Percentiles rank a stretch among this genome's conserved stretches.
These are phyloP conservation scores for Epichloe amarillans DNA, from an alignment of 2,329 filamentous ascomycete genomes.

Conservation along the genomic window DNA sequence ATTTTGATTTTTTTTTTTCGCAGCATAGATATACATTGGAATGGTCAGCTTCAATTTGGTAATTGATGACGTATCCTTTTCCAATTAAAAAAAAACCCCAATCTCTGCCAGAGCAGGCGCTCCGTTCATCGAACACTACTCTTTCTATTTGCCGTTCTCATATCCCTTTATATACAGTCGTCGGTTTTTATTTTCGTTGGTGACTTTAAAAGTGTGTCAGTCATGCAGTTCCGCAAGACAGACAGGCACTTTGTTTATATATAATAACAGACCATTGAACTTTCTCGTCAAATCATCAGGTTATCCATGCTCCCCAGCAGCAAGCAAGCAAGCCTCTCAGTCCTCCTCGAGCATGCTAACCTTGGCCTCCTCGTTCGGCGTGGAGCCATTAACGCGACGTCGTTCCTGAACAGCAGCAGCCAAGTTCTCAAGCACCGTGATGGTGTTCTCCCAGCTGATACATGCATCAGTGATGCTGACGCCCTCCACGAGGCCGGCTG, in stretches of 20 bases:
- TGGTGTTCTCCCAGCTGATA: slow-evolving; percentile 82
- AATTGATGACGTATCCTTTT: neutral
- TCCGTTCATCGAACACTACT: neutral
- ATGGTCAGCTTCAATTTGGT: neutral
- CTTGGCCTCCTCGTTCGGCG: slow-evolving; percentile 18
- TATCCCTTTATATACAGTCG: neutral
- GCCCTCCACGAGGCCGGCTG: slow-evolving; percentile 66
- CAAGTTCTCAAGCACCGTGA: slow-evolving; percentile 69
- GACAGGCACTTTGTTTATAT: neutral
- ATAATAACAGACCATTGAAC: neutral
- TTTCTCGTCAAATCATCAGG: slow-evolving; percentile 2
- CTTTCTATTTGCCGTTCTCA: neutral
- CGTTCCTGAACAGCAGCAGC: slow-evolving; percentile 71
- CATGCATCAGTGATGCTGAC: slow-evolving; percentile 94
- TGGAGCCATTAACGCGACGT: slow-evolving; percentile 38
- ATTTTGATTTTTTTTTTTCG: neutral
- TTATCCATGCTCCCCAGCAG: neutral
- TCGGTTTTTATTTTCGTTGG: neutral
- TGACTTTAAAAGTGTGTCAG: neutral
- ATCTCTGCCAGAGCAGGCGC: neutral
- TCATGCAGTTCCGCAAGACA: neutral
- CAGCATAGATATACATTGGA: neutral
- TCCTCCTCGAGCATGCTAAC: slow-evolving; percentile 40
- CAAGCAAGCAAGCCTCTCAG: slow-evolving; percentile 15
- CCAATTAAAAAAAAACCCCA: neutral